phyloP scores from a whole-genome alignment of 2,329 filamentous ascomycete species.

The Botrytis sinoallii region DNA sequence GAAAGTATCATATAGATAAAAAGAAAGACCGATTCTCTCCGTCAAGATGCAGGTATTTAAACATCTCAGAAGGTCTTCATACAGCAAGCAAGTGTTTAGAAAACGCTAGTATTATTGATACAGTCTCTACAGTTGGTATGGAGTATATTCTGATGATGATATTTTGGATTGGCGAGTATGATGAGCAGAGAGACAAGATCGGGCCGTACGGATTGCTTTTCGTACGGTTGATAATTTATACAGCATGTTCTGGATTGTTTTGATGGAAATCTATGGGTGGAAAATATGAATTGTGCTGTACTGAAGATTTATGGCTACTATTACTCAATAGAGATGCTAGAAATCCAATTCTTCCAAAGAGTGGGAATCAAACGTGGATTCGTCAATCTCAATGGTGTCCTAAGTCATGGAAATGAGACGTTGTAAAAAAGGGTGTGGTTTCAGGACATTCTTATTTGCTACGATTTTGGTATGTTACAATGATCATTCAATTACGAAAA shows the following conservation, averaged over 20 bases:
- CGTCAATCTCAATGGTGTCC: background rate
- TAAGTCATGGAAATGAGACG: background rate
- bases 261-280: background rate
- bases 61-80: background rate
- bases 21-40: rapidly evolving
- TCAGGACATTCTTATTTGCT: rapidly evolving
- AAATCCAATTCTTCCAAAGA: rapidly evolving
- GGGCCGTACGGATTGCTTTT: background rate
- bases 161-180: rapidly evolving
- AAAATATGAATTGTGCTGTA: background rate
- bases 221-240: background rate
- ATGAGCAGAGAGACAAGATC: rapidly evolving
- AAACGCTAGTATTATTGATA: rapidly evolving
- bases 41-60: background rate
- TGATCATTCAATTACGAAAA: background rate
- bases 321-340: background rate
- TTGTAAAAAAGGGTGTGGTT: rapidly evolving
- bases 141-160: background rate
- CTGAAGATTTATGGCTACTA: rapidly evolving
- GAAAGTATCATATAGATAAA: background rate
- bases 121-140: background rate
- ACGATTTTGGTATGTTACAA: background rate
- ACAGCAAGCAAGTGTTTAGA: background rate
- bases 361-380: background rate
- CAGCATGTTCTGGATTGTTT: background rate